phyloP scores from a whole-genome alignment of 148 eudicot genomes.

The Arctostaphylos glauca region DNA sequence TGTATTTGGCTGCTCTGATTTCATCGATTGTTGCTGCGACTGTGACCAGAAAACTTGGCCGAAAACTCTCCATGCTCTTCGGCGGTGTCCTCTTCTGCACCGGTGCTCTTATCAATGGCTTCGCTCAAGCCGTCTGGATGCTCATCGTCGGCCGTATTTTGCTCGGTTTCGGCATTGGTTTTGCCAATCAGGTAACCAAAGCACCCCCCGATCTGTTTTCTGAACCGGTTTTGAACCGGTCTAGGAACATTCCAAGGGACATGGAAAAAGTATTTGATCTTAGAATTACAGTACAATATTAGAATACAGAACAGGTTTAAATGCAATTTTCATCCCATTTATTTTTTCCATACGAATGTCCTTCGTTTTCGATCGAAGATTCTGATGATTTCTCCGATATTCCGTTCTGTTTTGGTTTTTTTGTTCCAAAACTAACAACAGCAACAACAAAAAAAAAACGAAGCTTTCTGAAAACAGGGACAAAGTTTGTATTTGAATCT shows the following conservation, averaged over 20 bases:
- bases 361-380: too few relatives aligned
- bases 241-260: too few relatives aligned
- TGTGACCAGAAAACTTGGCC: constrained; percentile 59
- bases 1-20: constrained; percentile 66
- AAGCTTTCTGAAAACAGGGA: background rate
- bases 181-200: constrained; percentile 65
- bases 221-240: too few relatives aligned
- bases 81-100: constrained; percentile 64
- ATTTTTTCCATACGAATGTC: too few relatives aligned
- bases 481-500: background rate
- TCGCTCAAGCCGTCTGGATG: constrained; percentile 58
- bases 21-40: constrained; percentile 71
- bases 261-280: too few relatives aligned
- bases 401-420: background rate
- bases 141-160: constrained; percentile 73
- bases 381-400: background rate
- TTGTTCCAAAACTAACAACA: background rate
- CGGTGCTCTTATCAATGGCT: constrained; percentile 63
- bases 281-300: too few relatives aligned
- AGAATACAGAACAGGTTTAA: too few relatives aligned
- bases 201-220: too few relatives aligned
- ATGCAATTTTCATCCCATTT: too few relatives aligned
- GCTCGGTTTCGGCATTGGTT: constrained; percentile 76
- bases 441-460: background rate
- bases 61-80: constrained; percentile 67